These are phyloP conservation scores for Trapa incisa DNA, from an alignment of 345 rosid species.

Conservation along the genomic window DNA sequence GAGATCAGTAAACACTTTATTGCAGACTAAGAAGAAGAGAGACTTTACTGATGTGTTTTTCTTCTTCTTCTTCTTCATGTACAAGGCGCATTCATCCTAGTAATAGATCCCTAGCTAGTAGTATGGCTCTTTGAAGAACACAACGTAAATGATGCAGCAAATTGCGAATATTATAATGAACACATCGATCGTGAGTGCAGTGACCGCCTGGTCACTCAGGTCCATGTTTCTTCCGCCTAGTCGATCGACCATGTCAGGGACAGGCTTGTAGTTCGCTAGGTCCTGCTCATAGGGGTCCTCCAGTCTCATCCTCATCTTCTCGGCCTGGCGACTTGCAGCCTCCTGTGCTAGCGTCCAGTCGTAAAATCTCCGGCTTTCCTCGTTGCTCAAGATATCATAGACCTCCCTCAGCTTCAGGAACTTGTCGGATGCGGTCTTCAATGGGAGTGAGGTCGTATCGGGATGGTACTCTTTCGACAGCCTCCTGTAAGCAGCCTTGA, in stretches of 20 bases:
- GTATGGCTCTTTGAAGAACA: conserved; percentile 53
- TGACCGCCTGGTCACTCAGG: conserved; percentile 68
- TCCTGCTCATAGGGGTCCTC: conserved; percentile 66
- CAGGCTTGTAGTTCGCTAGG: conserved; percentile 26
- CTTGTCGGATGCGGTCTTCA: conserved; percentile 71
- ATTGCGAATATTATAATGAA: conserved; percentile 39
- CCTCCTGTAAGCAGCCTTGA: conserved; percentile 73
- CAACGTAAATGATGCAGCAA: conserved; percentile 46
- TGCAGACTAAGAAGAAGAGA: background rate
- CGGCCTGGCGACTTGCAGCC: conserved; percentile 66
- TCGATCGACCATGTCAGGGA: conserved; percentile 77
- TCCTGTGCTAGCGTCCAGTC: conserved; percentile 95
- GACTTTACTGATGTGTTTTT: too few relatives aligned
- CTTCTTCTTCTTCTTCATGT: background rate
- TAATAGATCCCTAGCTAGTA: conserved; percentile 11
- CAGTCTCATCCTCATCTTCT: conserved; percentile 56
- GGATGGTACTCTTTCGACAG: conserved; percentile 92
- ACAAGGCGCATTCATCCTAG: background rate
- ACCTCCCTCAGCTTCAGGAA: conserved; percentile 65
- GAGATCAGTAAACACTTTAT: too few relatives aligned
- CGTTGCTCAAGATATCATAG: conserved; percentile 49
- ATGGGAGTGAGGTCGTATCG: conserved; percentile 81
- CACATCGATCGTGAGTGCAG: conserved; percentile 70
- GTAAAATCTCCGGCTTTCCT: conserved; percentile 58
- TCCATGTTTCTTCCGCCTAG: conserved; percentile 72